phyloP scores from a whole-genome alignment of 306 rosid genomes.

The Medicago lupulina region DNA sequence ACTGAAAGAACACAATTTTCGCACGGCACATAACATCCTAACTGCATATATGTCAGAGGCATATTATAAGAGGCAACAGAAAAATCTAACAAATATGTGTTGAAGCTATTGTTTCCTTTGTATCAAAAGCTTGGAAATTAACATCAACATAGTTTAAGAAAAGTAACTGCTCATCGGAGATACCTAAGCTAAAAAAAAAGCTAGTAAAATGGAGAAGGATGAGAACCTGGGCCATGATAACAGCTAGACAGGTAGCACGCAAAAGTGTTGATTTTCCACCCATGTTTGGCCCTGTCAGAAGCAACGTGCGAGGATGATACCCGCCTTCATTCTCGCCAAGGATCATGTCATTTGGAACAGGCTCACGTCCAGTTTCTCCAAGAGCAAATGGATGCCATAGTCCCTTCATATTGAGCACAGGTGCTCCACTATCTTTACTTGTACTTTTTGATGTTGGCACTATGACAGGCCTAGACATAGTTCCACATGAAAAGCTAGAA shows the following conservation, averaged over 20 bases:
- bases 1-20: conserved; percentile 76
- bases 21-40: conserved; percentile 93
- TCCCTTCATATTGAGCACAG: conserved; percentile 72
- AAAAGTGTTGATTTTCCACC: conserved; percentile 97
- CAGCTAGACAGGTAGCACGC: conserved; percentile 94
- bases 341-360: conserved; percentile 86
- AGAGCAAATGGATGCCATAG: conserved; percentile 97
- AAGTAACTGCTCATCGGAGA: conserved; percentile 1
- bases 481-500: conserved; percentile 71
- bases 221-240: conserved; percentile 89
- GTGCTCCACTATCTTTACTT: conserved; percentile 48
- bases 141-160: conserved; percentile 19
- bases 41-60: conserved; percentile 61
- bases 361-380: conserved; percentile 70
- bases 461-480: conserved; percentile 86
- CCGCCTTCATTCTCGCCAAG: conserved; percentile 72
- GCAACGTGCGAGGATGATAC: conserved; percentile 69
- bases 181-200: conserved; percentile 14
- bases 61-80: background rate
- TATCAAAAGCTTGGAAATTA: conserved; percentile 22
- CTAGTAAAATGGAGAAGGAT: conserved; percentile 28
- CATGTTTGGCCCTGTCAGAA: conserved; percentile 97
- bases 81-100: background rate
- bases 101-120: background rate
- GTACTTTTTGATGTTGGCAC: conserved; percentile 52